phyloP scores from a whole-genome alignment of 441 rosid species.

The Geranium incanum region DNA sequence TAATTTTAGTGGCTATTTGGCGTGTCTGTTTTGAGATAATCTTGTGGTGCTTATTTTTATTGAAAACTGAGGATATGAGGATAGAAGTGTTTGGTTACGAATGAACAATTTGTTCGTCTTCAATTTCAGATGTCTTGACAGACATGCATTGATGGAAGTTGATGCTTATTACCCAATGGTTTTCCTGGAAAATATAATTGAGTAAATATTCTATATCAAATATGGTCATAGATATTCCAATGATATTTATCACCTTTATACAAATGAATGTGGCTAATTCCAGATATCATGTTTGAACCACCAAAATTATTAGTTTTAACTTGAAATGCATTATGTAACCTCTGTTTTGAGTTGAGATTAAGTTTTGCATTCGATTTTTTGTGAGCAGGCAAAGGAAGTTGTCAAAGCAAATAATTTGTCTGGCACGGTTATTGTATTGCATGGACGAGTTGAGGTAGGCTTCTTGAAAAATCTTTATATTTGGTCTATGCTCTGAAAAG shows the following conservation, averaged over 20 bases:
- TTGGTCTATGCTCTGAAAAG: conserved; percentile 8
- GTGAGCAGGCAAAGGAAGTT: conserved; percentile 80
- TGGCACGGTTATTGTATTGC: conserved; percentile 74
- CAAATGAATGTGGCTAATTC: not conserved
- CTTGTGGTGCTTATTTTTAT: not conserved
- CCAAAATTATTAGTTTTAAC: not conserved
- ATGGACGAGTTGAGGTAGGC: conserved; percentile 91
- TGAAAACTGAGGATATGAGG: not conserved
- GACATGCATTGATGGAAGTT: not conserved
- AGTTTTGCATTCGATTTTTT: conserved; percentile 5
- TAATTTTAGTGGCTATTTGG: not conserved
- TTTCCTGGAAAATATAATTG: not conserved
- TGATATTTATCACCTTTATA: not conserved
- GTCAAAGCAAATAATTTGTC: conserved; percentile 87
- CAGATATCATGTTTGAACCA: not conserved
- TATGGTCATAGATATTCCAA: not conserved
- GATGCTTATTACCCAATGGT: not conserved
- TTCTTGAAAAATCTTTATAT: conserved; percentile 14
- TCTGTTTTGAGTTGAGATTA: no score
- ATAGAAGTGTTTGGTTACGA: not conserved
- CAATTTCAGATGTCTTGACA: not conserved
- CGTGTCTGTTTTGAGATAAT: no score
- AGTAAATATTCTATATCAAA: not conserved
- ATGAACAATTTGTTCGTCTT: not conserved
- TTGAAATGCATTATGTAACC: not conserved